Evolutionary conservation across 2,329 filamentous ascomycete genomes (phyloP).

Genomic region (Neonectria magnoliae): DNA sequence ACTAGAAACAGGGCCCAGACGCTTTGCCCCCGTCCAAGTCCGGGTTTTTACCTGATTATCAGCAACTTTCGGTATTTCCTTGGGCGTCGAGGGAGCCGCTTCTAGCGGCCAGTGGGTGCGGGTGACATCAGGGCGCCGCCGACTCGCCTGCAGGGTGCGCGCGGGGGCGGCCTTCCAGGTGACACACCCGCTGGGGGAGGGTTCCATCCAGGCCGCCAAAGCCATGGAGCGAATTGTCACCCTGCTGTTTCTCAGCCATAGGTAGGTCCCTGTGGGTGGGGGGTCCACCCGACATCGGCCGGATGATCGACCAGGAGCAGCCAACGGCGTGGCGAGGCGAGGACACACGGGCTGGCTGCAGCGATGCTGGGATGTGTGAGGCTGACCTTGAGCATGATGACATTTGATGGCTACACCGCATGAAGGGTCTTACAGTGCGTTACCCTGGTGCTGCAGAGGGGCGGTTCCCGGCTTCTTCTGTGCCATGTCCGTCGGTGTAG

Average conservation of each 20-base stretch:
- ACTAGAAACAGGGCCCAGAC: conserved; percentile 14
- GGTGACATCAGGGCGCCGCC: background rate
- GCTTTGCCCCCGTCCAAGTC: background rate
- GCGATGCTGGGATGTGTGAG: background rate
- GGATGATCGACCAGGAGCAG: background rate
- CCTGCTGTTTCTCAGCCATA: background rate
- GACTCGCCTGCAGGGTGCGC: background rate
- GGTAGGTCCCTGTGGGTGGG: background rate
- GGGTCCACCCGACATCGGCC: conserved; percentile 11
- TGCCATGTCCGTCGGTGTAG: background rate
- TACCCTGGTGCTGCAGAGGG: too few relatives aligned
- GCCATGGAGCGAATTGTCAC: background rate
- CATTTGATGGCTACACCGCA: background rate
- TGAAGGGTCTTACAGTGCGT: background rate
- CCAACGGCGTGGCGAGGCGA: conserved; percentile 1
- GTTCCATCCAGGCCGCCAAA: too few relatives aligned
- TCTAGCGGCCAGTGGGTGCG: background rate
- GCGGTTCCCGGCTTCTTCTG: background rate
- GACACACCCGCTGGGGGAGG: background rate
- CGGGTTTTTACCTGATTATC: background rate
- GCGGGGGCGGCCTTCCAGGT: background rate
- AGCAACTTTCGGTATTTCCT: background rate
- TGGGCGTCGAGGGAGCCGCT: background rate
- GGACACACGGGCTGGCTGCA: background rate
- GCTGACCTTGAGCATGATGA: background rate